Percentiles rank a stretch among this genome's conserved stretches.
phyloP scores from a whole-genome alignment of 352 stramenopile species.

The Phytophthora brassicae region DNA sequence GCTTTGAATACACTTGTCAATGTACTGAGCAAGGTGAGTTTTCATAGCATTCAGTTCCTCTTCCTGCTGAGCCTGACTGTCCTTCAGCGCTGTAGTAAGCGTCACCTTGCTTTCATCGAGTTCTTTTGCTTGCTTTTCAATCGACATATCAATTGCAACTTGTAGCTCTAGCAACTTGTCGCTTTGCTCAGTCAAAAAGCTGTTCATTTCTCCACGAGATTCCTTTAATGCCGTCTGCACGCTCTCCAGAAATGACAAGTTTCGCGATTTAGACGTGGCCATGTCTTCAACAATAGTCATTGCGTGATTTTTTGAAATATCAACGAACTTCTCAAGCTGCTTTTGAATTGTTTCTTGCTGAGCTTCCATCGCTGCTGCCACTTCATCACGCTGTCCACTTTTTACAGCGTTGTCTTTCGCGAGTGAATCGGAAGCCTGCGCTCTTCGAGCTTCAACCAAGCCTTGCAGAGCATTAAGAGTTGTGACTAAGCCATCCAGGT shows the following conservation, averaged over 20 bases:
- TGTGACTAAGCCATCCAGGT: constrained; percentile 44
- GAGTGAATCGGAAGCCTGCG: constrained; percentile 20
- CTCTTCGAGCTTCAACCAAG: constrained; percentile 33
- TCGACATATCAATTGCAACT: constrained; percentile 44
- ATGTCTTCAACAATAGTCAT: constrained; percentile 34
- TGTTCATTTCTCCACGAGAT: constrained; percentile 37
- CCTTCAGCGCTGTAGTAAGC: constrained; percentile 34
- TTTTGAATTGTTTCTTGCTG: constrained; percentile 34
- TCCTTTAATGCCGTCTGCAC: constrained; percentile 29
- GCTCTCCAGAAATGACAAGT: constrained; percentile 33
- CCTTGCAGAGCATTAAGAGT: constrained; percentile 35
- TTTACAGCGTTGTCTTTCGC: constrained; percentile 18
- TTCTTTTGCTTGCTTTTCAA: constrained; percentile 47
- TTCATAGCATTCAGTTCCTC: constrained; percentile 50
- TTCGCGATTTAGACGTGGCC: constrained; percentile 29
- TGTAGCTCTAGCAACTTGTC: constrained; percentile 52
- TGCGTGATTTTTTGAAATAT: constrained; percentile 36
- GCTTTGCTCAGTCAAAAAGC: constrained; percentile 47
- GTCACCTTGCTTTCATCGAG: constrained; percentile 38
- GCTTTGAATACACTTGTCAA: constrained; percentile 47
- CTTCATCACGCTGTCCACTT: constrained; percentile 25
- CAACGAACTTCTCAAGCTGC: constrained; percentile 36
- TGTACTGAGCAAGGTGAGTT: constrained; percentile 40
- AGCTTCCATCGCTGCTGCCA: constrained; percentile 25
- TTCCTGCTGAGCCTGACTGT: constrained; percentile 40